Base-by-base conservation (phyloP, 257 asterid genomes). In the Gynochthodes officinalis region DNA sequence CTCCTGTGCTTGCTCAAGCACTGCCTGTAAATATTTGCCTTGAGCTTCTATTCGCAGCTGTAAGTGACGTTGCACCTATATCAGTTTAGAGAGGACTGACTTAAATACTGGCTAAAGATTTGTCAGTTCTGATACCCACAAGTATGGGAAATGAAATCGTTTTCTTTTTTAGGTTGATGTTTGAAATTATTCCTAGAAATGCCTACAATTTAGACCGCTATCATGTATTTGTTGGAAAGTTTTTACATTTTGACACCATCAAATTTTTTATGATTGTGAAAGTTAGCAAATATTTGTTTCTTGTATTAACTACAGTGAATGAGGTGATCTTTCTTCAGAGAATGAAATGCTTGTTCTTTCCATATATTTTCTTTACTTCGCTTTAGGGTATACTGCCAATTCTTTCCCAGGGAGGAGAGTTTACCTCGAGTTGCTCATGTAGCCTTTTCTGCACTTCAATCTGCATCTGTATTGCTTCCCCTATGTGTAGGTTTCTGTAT, bases 361-460 rank as follows among this genome's bases (percentile, higher is more conserved):
- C 1, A 19, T 60, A 13, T 4, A 25, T 58, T 30, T 4, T 7
- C 11, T 18, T 58, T 13, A 1, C 14, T 18, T 53, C 7, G 4
- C 58, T 25, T 23, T 23, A 15, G 53, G 28, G 53, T 50, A 16
- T 33, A 16, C 23, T 39, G 28, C 67, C 39, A n/a, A 30, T 15
- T 7, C 16, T 67, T 37, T 3, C 3, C 42, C 42, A 37, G 42
- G 42, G 12, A 64, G 1, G 21, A 61, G 50, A 16, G 46, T 63
- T 76, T 85, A 91, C 97, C 97, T 92, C 97, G 53, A 92, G 90
- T 86, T 92, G 97, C 74, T 89, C 97, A 15, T 88, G 89, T 23
- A 92, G 86, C 80, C 88, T 85, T 82, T 86, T 83, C 74, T 92
- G 97, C 77, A 88, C 96, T 77, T 92, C 96, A 28, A 92, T 89